Percentiles rank a stretch among this genome's conserved stretches.
phyloP scores from a whole-genome alignment of 2,329 filamentous ascomycete genomes.

The Verticillium isaacii region DNA sequence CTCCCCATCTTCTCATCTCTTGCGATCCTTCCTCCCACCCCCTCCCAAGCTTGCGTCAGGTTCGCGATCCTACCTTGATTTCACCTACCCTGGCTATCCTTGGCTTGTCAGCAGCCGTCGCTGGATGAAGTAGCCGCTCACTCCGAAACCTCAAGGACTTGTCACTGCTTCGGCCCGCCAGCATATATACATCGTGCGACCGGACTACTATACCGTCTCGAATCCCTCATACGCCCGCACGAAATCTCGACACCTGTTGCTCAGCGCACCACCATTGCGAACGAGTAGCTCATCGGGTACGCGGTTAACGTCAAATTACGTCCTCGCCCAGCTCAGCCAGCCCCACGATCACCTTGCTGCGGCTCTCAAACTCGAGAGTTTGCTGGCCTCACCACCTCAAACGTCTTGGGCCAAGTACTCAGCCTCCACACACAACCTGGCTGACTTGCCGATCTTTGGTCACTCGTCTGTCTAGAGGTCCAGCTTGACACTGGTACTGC shows the following conservation, averaged over 20 bases:
- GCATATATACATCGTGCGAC: not conserved
- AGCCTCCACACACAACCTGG: not conserved
- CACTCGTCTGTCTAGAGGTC: conserved; percentile 1
- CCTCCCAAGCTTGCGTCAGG: not conserved
- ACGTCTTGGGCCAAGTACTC: conserved; percentile 5
- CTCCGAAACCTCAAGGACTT: not conserved
- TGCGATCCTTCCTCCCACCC: not conserved
- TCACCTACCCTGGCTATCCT: not conserved
- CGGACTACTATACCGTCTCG: not conserved
- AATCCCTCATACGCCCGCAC: not conserved
- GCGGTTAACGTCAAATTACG: not conserved
- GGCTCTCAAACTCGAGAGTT: not conserved
- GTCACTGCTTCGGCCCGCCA: not conserved
- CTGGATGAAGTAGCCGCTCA: not conserved
- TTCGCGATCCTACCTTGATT: not conserved
- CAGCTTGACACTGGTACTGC: not conserved
- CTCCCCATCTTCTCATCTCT: not conserved
- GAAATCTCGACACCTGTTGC: not conserved
- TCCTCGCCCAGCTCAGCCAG: not conserved
- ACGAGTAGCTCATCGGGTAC: not conserved
- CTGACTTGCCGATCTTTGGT: conserved; percentile 1
- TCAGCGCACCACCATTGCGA: not conserved
- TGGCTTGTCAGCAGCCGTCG: not conserved
- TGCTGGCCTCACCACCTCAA: not conserved
- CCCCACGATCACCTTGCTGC: not conserved